A percentile compares a stretch with the other conserved stretches of the same genome.
These are phyloP conservation scores for Aspergillus taichungensis DNA, from an alignment of 495 filamentous ascomycete species.

Conservation along the genomic window DNA sequence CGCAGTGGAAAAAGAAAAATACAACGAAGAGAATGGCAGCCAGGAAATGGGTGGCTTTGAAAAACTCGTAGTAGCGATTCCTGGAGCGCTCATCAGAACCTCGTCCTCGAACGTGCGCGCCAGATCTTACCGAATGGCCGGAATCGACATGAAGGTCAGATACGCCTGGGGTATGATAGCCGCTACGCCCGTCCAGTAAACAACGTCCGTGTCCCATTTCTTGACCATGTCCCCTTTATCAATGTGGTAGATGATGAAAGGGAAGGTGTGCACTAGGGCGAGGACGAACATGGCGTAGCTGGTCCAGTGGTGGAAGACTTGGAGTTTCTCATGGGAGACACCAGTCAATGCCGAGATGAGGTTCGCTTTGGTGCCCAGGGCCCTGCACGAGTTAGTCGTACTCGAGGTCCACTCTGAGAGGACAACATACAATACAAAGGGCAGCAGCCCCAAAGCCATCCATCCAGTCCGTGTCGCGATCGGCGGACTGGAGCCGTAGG, in stretches of 20 bases:
- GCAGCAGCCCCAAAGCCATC: slow-evolving; percentile 43
- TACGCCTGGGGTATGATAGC: slow-evolving; percentile 47
- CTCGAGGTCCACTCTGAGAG: slow-evolving; percentile 6
- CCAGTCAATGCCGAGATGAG: slow-evolving; percentile 44
- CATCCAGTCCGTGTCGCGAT: slow-evolving; percentile 43
- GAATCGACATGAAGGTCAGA: slow-evolving; percentile 43
- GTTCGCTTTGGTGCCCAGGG: slow-evolving; percentile 26
- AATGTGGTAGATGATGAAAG: slow-evolving; percentile 47
- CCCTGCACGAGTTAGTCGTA: slow-evolving; percentile 6
- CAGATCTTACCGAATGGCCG: slow-evolving; percentile 35
- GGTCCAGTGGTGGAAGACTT: slow-evolving; percentile 46
- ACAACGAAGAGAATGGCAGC: slow-evolving; percentile 44
- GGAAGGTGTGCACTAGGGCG: slow-evolving; percentile 47
- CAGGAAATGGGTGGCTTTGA: slow-evolving; percentile 47
- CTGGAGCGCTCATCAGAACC: slow-evolving; percentile 14
- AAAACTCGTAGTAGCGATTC: slow-evolving; percentile 51
- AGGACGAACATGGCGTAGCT: slow-evolving; percentile 46
- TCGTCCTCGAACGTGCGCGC: background rate
- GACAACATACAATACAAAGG: slow-evolving; percentile 40
- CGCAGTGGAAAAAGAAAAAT: slow-evolving; percentile 52
- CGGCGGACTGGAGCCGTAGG: slow-evolving; percentile 42
- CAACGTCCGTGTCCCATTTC: slow-evolving; percentile 34
- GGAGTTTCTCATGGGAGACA: slow-evolving; percentile 46
- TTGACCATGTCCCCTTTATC: slow-evolving; percentile 39
- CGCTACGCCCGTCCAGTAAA: slow-evolving; percentile 49